phyloP scores from a whole-genome alignment of 2,329 filamentous ascomycete genomes.

The Fusarium udum region DNA sequence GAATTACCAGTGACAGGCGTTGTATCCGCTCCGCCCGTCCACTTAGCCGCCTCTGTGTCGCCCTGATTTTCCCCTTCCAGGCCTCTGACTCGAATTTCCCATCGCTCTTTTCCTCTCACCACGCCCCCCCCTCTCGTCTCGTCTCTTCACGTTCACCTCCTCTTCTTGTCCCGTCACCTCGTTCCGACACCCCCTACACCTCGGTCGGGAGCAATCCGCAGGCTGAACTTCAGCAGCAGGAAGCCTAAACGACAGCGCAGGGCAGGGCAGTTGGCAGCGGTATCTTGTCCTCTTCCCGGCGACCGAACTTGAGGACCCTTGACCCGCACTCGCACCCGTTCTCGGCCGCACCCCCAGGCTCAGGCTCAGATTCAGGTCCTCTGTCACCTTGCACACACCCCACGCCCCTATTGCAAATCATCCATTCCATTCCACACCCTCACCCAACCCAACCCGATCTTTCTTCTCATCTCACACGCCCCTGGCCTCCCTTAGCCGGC shows the following conservation, averaged over 20 bases:
- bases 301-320: constrained; percentile 28
- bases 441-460: constrained; percentile 18
- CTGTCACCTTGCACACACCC: not conserved
- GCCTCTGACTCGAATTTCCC: constrained; percentile 21
- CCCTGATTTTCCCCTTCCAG: constrained; percentile 19
- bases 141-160: not conserved
- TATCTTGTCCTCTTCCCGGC: constrained; percentile 23
- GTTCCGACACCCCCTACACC: not conserved
- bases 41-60: constrained; percentile 25
- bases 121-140: constrained; percentile 11
- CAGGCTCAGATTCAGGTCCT: not conserved
- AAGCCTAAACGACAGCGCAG: constrained; percentile 9
- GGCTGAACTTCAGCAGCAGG: constrained; percentile 15
- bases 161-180: not conserved
- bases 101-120: constrained; percentile 31
- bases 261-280: not conserved
- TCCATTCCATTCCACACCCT: constrained; percentile 34
- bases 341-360: constrained; percentile 21
- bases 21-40: constrained; percentile 26
- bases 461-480: constrained; percentile 31
- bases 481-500: constrained; percentile 36
- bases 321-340: constrained; percentile 25
- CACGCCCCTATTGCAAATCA: constrained; percentile 23
- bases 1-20: constrained; percentile 5
- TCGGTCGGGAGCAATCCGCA: constrained; percentile 24